Percentiles rank a stretch among this genome's conserved stretches.
Conservation (phyloP, 139 green algal species). For the Chlorella ohadii region DNA sequence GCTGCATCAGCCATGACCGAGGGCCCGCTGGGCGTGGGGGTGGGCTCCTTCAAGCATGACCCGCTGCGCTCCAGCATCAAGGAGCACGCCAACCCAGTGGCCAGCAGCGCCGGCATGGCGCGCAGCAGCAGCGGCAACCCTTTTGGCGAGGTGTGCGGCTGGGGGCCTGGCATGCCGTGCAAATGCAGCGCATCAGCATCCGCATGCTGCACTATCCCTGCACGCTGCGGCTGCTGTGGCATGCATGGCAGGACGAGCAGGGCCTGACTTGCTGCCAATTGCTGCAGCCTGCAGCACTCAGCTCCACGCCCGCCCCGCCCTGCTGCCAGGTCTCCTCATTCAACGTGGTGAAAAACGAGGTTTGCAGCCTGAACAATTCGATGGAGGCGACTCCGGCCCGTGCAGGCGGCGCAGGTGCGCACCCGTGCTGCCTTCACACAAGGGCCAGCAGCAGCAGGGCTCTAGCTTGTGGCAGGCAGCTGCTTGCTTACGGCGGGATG, state of each 20-base stretch:
- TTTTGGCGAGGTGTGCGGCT: constrained; percentile 2
- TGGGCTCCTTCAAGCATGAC: constrained; percentile 24
- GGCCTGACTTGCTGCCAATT: too few species aligned
- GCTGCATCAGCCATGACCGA: not conserved
- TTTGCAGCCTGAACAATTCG: constrained; percentile 23
- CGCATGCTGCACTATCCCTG: too few species aligned
- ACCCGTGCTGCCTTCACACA: not conserved
- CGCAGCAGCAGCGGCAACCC: constrained; percentile 38
- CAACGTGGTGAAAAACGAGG: constrained; percentile 6
- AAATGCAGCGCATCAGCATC: too few species aligned
- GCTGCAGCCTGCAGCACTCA: too few species aligned
- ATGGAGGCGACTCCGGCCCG: too few species aligned
- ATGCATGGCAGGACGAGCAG: too few species aligned
- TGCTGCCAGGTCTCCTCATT: constrained; percentile 9
- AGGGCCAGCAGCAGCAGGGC: too few species aligned
- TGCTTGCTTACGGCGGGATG: too few species aligned
- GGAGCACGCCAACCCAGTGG: constrained; percentile 23
- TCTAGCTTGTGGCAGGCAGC: not conserved
- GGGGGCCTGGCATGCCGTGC: not conserved
- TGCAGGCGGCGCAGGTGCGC: too few species aligned
- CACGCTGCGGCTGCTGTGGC: too few species aligned
- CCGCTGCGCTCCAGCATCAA: not conserved
- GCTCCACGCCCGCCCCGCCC: too few species aligned
- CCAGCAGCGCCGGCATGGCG: not conserved
- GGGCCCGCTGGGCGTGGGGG: constrained; percentile 26